A percentile compares a stretch with the other conserved stretches of the same genome.
Conservation (phyloP, 257 asterid genomes). For the Gynochthodes officinalis region DNA sequence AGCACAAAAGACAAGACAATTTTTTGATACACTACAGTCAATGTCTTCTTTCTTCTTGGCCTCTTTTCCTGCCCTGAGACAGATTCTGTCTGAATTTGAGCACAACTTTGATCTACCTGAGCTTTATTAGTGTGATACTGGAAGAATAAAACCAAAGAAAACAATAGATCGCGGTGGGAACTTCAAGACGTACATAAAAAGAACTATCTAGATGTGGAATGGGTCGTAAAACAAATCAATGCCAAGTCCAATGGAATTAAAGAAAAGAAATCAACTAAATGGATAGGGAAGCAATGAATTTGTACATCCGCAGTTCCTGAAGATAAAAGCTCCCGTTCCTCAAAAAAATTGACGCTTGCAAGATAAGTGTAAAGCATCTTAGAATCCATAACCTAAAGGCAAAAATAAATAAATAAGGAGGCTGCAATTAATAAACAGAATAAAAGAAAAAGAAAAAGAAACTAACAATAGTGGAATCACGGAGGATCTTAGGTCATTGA, state of each 20-base stretch:
- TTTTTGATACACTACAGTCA: conserved; percentile 36
- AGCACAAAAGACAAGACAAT: no score
- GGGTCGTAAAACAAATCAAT: not conserved
- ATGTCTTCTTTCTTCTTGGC: conserved; percentile 35
- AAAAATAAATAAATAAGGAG: no score
- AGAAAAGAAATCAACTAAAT: no score
- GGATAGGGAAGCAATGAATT: conserved; percentile 50
- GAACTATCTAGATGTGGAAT: not conserved
- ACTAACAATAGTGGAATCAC: no score
- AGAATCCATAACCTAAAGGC: conserved; percentile 76
- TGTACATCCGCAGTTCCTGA: conserved; percentile 30
- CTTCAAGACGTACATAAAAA: not conserved
- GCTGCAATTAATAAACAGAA: no score
- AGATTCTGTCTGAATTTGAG: no score
- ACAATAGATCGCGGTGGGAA: conserved; percentile 7
- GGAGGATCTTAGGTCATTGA: no score
- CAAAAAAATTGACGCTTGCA: conserved; percentile 38
- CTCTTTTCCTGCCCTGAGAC: conserved; percentile 17
- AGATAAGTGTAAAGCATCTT: conserved; percentile 47
- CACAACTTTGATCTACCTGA: no score
- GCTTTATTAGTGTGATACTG: no score
- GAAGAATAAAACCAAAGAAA: conserved; percentile 21
- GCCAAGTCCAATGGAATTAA: not conserved
- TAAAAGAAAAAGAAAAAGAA: no score
- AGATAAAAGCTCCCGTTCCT: conserved; percentile 37